Base-by-base conservation (phyloP, 148 eudicot genomes). In the Diospyros kaki region DNA sequence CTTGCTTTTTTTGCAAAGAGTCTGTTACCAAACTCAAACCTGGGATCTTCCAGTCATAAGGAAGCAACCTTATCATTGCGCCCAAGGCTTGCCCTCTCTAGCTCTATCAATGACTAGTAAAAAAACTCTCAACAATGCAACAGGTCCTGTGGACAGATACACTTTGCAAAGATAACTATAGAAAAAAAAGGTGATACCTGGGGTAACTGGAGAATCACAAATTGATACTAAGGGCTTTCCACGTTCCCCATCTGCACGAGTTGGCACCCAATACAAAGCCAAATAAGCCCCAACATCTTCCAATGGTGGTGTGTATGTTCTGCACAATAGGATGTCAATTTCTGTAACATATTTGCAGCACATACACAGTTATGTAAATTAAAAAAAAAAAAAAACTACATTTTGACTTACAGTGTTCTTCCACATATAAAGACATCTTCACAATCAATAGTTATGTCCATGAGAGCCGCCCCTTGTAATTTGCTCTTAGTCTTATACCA, bases 241-340 rank as follows among this genome's bases (percentile, higher is more conserved):
- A 68, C 64, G 76, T 84, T 88, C 80, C 9, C 98, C 99, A 85
- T 93, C 99, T 68, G 86, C 84, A 65, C 99, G 94, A 75, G 81
- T 83, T 58, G 99, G 99, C 67, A 93, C 83, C 99, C 99, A 95
- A 78, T 86, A 80, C 73, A 95, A 83, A n/a, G 86, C 93, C 86
- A 95, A 80, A 86, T 90, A 91, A 60, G 84, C 64, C 60, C 91
- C 99, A 78, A 95, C 93, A 72, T 95, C 99, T 76, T 89, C 91
- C 61, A 95, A 85, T 60, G 87, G 84, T 64, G 99, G 99, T 54
- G 85, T 89, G 76, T 93, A 95, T 70, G 87, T 71, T 70, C 99
- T 95, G 94, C 68, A 83, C 28, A 74, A 15, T 60, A 67, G 62
- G 40, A 64, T 50, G 73, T 68, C 45, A 79, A 64, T 43, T 38